A percentile compares a stretch with the other conserved stretches of the same genome.
These are phyloP conservation scores for Yamadazyma triangularis DNA, from an alignment of 1,139 yeast species.

Conservation along the genomic window DNA sequence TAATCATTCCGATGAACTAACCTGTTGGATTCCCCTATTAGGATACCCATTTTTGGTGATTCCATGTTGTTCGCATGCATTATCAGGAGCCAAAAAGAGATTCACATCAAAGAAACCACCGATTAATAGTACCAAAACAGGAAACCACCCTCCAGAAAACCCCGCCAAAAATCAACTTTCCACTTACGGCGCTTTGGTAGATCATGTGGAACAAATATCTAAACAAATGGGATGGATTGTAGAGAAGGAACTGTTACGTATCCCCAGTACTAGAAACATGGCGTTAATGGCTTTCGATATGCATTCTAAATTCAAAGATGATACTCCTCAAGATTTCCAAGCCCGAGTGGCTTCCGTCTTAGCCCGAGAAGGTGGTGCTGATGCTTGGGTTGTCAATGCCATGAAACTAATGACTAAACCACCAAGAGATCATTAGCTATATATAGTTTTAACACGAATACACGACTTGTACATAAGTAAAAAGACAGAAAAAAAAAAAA, in stretches of 20 bases:
- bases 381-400: conserved; percentile 82
- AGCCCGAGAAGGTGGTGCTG: conserved; percentile 80
- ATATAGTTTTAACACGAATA: too few species aligned
- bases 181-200: conserved; percentile 78
- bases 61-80: conserved; percentile 91
- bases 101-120: conserved; percentile 39
- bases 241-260: conserved; percentile 81
- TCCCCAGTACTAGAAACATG: conserved; percentile 92
- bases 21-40: conserved; percentile 91
- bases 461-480: too few species aligned
- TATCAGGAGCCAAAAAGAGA: conserved; percentile 71
- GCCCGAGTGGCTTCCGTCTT: conserved; percentile 53
- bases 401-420: conserved; percentile 57
- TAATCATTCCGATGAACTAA: conserved; percentile 91
- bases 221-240: conserved; percentile 74
- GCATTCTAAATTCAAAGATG: conserved; percentile 16
- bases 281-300: conserved; percentile 67
- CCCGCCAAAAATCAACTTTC: conserved; percentile 43
- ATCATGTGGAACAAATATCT: conserved; percentile 74
- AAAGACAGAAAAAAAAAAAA: too few species aligned
- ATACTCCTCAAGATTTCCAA: conserved; percentile 20
- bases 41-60: conserved; percentile 87
- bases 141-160: too few species aligned
- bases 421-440: conserved; percentile 38
- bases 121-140: conserved; percentile 4